Conservation (phyloP, 768 basidiomycete species). For the Naematelia aurantialba region DNA sequence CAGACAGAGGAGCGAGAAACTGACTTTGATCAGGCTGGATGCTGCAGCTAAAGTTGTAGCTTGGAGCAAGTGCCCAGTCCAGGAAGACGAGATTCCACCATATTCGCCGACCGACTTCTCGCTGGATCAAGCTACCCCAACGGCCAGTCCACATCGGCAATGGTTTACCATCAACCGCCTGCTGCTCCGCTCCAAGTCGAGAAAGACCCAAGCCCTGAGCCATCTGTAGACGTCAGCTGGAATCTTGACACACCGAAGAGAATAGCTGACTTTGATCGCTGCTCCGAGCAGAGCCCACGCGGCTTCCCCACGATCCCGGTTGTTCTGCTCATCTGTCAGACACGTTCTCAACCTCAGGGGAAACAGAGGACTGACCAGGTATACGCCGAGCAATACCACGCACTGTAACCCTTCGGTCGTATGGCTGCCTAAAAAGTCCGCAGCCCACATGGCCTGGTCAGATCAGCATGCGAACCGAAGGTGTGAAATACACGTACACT, state of each 20-base stretch:
- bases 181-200: conserved; percentile 48
- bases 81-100: conserved; percentile 52
- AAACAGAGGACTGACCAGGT: conserved; percentile 34
- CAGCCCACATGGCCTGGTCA: conserved; percentile 43
- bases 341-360: background rate
- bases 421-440: conserved; percentile 47
- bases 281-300: conserved; percentile 51
- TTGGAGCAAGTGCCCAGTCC: conserved; percentile 50
- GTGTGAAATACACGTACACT: conserved; percentile 19
- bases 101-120: conserved; percentile 48
- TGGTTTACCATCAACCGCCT: conserved; percentile 33
- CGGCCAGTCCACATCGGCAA: conserved; percentile 48
- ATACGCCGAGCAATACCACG: conserved; percentile 44
- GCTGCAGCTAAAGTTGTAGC: conserved; percentile 46
- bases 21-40: conserved; percentile 51
- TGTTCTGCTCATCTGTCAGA: conserved; percentile 36
- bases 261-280: conserved; percentile 46
- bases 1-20: conserved; percentile 11
- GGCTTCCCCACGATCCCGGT: conserved; percentile 50
- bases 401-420: conserved; percentile 47
- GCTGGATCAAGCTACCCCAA: conserved; percentile 49
- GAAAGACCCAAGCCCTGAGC: conserved; percentile 51
- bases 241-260: conserved; percentile 2
- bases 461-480: background rate
- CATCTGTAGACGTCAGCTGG: conserved; percentile 30